These are phyloP conservation scores for Madurella mycetomatis DNA, from an alignment of 2,329 filamentous ascomycete genomes.

Conservation along the genomic window DNA sequence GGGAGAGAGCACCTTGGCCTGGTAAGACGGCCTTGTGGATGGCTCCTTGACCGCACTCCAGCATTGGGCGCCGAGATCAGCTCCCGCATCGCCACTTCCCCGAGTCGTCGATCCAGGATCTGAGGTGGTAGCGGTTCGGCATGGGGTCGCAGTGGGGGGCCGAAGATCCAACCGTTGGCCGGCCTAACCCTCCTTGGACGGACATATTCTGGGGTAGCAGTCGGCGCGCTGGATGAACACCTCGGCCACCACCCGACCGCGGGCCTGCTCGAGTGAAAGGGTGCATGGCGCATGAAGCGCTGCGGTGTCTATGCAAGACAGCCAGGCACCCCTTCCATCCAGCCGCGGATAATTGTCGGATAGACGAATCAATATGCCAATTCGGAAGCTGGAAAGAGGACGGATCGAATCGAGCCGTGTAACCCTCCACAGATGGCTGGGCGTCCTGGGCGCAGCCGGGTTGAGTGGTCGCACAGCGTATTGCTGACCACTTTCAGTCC, in stretches of 20 bases:
- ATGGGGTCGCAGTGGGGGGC: conserved; percentile 12
- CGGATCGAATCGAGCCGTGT: conserved; percentile 27
- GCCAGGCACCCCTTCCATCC: conserved; percentile 8
- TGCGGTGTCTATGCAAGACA: conserved; percentile 12
- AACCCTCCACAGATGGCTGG: conserved; percentile 10
- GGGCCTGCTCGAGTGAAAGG: neutral
- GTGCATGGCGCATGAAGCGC: neutral
- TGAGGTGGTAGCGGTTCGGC: conserved; percentile 18
- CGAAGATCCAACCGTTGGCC: conserved; percentile 6
- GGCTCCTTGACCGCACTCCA: neutral
- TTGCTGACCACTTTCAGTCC: conserved; percentile 7
- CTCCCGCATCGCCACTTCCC: neutral
- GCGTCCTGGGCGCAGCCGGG: conserved; percentile 2
- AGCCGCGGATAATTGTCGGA: conserved; percentile 21
- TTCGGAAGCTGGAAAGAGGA: conserved; percentile 20
- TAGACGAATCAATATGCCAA: conserved; percentile 20
- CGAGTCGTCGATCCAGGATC: conserved; percentile 18
- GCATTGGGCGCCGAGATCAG: conserved; percentile 7
- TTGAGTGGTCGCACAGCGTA: conserved; percentile 12
- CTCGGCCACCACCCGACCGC: neutral
- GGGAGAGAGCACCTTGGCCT: no score
- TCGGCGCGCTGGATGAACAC: conserved; percentile 5
- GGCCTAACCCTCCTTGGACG: neutral
- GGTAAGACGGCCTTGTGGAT: neutral
- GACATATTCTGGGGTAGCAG: conserved; percentile 9